Evolutionary conservation across 306 rosid species (phyloP).

Genomic region (Ziziphus jujuba): DNA sequence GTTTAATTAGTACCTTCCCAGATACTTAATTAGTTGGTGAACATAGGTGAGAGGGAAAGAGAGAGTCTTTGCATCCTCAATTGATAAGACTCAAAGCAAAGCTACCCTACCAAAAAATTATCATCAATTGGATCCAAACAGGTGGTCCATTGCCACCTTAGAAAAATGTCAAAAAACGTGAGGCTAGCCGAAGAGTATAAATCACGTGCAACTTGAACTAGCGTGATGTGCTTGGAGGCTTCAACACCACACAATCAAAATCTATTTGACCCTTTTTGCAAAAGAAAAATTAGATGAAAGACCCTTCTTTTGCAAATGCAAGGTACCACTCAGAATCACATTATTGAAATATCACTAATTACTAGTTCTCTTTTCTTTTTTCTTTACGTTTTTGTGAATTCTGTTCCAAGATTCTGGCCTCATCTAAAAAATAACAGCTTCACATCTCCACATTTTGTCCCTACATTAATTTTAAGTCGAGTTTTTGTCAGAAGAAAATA

Average conservation of each 20-base stretch:
- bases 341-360: neutral
- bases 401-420: no score
- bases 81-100: neutral
- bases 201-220: neutral
- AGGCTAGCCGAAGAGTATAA: neutral
- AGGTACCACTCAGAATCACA: neutral
- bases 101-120: neutral
- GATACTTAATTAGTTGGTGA: constrained; percentile 7
- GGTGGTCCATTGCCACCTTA: neutral
- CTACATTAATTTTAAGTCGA: no score
- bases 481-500: no score
- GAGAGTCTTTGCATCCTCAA: neutral
- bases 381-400: neutral
- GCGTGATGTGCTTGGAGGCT: constrained; percentile 3
- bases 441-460: no score
- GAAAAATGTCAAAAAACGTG: neutral
- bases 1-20: neutral
- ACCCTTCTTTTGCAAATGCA: neutral
- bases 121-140: neutral
- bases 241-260: constrained; percentile 9
- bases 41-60: neutral
- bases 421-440: no score
- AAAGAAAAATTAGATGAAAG: no score
- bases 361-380: neutral
- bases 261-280: neutral